Evolutionary conservation across 495 filamentous ascomycete species (phyloP), one percentile per base, ranked within the genome.

Genomic region (Xylaria acuta): DNA sequence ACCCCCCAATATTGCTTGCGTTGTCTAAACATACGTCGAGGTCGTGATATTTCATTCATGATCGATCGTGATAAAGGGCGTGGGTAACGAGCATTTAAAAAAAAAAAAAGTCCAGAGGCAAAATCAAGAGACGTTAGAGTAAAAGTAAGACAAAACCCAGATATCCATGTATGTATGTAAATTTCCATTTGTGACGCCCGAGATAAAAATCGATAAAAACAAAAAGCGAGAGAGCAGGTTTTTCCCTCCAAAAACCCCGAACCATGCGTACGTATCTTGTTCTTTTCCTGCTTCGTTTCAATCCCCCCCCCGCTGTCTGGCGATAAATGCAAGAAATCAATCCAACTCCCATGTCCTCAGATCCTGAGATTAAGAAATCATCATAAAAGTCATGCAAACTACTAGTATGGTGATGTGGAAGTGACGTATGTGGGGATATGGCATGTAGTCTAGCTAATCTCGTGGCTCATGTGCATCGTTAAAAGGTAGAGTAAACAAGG

Each of bases 211-310:
- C 7, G 16, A 16, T 32, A 38, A 40, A 41, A 2, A 51, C 41
- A 34, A 30, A 47, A 30, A 54, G 49, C 32, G 36, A 47, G 47
- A 56, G 58, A 38, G 32, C 11, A n/a, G 6, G 5, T 60, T 11
- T 82, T 81, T 73, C 34, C 80, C 78, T 14, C 77, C 77, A 4
- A 30, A 18, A 62, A 62, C 64, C 51, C 69, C 67, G 41, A 76
- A 73, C 27, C 53, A 72, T 70, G 70, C 63, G 18, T 60, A 12
- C 34, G 11, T 22, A 38, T 34, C 8, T n/a, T 38, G 20, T 60
- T 60, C 58, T 60, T 69, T 74, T 67, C 56, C 32, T 68, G 64
- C 36, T 5, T 30, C n/a, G 47, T 49, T 36, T 78, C 47, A 49
- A 20, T 41, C 25, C 51, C 22, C 20, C 5, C 2, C 38, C 20